Base-by-base conservation (phyloP, 768 basidiomycete genomes). In the Pleurotus citrinopileatus region DNA sequence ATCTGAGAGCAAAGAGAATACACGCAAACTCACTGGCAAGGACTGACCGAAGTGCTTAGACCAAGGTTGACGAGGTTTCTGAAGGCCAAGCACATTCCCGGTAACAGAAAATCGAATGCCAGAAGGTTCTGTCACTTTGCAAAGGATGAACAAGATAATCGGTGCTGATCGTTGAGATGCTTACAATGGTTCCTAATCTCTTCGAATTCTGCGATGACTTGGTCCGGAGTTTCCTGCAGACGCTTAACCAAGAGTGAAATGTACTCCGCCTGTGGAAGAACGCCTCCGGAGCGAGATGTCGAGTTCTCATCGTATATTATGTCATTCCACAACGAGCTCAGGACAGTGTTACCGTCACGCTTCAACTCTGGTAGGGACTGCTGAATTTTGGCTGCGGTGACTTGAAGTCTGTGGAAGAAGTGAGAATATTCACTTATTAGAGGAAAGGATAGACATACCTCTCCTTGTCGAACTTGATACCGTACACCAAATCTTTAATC, bases 311-410 rank as follows among this genome's bases (percentile, higher is more conserved):
- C 79, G 62, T 82, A 89, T 22, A 93, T 63, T 23, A 91, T 63
- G 55, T 84, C 79, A 15, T 80, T 71, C 71, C 82, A 86, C 26
- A 93, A 71, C 6, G 93, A 87, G 8, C 78, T 76, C 42, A 94
- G 74, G 9, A 98, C 89, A 25, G 81, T 87, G 63, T 73, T 83
- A 10, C 94, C 96, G 64, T 92, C 88, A 34, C 97, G 83, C 75
- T 98, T 98, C 61, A 91, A 73, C 65, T 94, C 88, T 2, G 97
- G 96, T 27, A 99, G 76, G 17, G 85, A 86, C 66, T 98, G 96
- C 40, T 89, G 84, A 20, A 92, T 82, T 69, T 97, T 98, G 13
- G 94, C 92, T 42, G 91, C 76, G 23, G 83, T 84, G 46, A 98
- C 84, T 61, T 87, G 84, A 28, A 99, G 72, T 46, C 95, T 96